Percentiles rank a stretch among this genome's conserved stretches.
Evolutionary conservation across 495 filamentous ascomycete genomes (phyloP).

Genomic region (Astrothelium macrocarpum): DNA sequence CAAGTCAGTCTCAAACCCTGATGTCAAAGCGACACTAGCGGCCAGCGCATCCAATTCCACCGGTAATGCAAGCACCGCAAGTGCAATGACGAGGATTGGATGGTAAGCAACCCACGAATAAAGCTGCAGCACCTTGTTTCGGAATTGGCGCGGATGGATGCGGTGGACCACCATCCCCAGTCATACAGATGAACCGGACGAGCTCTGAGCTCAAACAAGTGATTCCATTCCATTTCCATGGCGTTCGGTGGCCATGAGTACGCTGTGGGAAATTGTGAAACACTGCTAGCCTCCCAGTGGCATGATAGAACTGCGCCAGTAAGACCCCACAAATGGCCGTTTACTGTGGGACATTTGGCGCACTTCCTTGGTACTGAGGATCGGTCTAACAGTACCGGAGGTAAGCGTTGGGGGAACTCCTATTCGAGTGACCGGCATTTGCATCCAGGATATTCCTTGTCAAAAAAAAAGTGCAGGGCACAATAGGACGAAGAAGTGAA

Average conservation of each 20-base stretch:
- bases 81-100: neutral
- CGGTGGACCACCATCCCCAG: neutral
- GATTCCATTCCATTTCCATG: neutral
- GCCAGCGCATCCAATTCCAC: neutral
- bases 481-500: neutral
- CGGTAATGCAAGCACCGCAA: too few species aligned
- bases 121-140: neutral
- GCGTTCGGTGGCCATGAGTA: neutral
- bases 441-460: constrained; percentile 1
- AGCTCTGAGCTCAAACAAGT: neutral
- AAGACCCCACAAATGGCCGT: neutral
- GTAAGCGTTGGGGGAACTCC: neutral
- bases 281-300: neutral
- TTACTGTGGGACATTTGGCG: neutral
- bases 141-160: neutral
- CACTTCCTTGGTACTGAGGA: neutral
- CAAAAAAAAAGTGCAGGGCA: neutral
- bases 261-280: constrained; percentile 4
- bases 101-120: neutral
- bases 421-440: neutral
- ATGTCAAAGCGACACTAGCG: neutral
- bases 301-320: neutral
- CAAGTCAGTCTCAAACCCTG: neutral
- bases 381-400: neutral
- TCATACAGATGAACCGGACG: neutral